Evolutionary conservation across 108 stramenopile species (phyloP), one percentile per base, ranked within the genome.

Genomic region (Fragilariopsis cylindrus): DNA sequence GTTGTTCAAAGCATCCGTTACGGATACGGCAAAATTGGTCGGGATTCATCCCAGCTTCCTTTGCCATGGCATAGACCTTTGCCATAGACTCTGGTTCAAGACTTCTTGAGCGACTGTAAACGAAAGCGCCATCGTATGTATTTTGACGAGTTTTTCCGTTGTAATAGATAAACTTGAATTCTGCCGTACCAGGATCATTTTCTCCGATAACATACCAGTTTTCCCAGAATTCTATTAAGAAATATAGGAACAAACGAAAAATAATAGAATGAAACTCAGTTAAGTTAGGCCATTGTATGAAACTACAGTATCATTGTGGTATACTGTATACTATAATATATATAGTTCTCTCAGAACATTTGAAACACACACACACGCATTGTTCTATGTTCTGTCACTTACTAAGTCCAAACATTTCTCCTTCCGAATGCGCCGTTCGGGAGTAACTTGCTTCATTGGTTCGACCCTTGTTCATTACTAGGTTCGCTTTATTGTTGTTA

Each of bases 161-260:
- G 90, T 98, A 98, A 81, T 95, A 96, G 46, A 98, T 81, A 68
- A 98, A 96, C 77, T 97, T 97, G 85, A 93, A 98, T 69, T 87
- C 96, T 40, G 82, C 87, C 67, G 82, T 79, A 67, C 68, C 83
- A n/a, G 87, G 87, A 63, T 88, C 89, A 66, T 90, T 95, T 82
- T 90, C 89, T 45, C 92, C 96, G 53, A 93, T 92, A 48, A 96
- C 80, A 73, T 93, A 98, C 97, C 97, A 98, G 76, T 98, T 98
- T 76, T 98, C 98, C 93, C 96, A 96, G 86, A 98, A 98, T 83
- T 96, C 93, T 95, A 60, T 70, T 50, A 7, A 15, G 75, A 54
- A 41, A 57, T 50, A 7, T 70, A 76, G 6, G 44, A 11, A 41
- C 9, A 54, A 62, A 69, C 68, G 50, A 48, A 52, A 69, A 43